Evolutionary conservation across 73 alveolate genomes (phyloP), one percentile per base, ranked within the genome.

Genomic region (Paramecium sonneborni): DNA sequence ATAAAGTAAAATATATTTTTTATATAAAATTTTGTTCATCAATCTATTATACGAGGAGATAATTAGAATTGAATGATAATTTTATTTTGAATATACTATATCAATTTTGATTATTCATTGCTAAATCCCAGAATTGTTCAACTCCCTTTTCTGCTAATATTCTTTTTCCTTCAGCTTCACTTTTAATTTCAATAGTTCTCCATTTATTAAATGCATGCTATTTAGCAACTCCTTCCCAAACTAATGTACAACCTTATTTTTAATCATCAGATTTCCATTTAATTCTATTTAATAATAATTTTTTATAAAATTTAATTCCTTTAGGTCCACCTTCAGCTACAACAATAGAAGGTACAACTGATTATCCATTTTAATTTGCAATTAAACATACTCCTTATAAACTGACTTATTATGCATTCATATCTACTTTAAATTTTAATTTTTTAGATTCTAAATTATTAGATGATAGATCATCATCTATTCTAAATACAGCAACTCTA

Each of bases 251-350:
- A 34, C 94, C 93, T 6, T 88, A 82, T 9, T 87, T 87, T 20
- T 39, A 24, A 15, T 69, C 86, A 21, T 88, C 79, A 12, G 44
- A 91, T 43, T 26, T 86, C 99, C 99, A 97, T 72, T 96, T 92
- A 12, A 97, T 95, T 87, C 99, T 92, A 24, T 97, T 76, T 24
- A 97, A 90, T 85, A 97, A 79, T 30, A 97, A 89, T 48, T 95
- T 93, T 88, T 96, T 97, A 92, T 92, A 97, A 46, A 92, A 95
- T 88, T 96, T 94, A 26, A 97, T 96, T 5, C 99, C 99, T 67
- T 96, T 86, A 18, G 95, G 95, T 18, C 99, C 99, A 28, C 99
- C 99, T 93, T 97, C 99, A 46, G 96, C 98, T 1, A 96, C 76
- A 32, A 97, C 96, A 32, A 97, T 38, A 34, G 93, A 85, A 14